A percentile compares a stretch with the other conserved stretches of the same genome.
These are phyloP conservation scores for Vigna radiata DNA, from an alignment of 306 rosid species.

Conservation along the genomic window DNA sequence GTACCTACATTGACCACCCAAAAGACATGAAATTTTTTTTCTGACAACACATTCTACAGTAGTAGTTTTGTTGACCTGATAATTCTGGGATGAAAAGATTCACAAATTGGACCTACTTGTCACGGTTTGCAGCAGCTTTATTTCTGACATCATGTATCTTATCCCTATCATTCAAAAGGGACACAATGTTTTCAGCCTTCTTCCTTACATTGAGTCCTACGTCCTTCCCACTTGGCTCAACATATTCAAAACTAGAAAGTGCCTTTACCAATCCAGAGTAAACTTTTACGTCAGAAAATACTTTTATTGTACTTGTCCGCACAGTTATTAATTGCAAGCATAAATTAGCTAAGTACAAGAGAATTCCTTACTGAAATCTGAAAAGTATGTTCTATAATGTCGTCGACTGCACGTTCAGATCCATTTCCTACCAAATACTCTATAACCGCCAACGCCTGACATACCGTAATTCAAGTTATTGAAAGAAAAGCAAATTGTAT, in stretches of 20 bases:
- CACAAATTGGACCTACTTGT: conserved; percentile 70
- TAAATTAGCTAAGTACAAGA: conserved; percentile 26
- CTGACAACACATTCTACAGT: conserved; percentile 37
- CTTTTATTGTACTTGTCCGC: conserved; percentile 19
- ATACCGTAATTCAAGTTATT: conserved; percentile 48
- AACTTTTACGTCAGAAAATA: conserved; percentile 36
- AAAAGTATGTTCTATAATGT: conserved; percentile 95
- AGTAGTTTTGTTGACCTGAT: conserved; percentile 38
- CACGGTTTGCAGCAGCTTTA: conserved; percentile 94
- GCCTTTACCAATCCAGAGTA: conserved; percentile 65
- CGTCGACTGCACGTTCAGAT: conserved; percentile 98
- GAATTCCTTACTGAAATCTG: conserved; percentile 81
- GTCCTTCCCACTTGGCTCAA: conserved; percentile 98
- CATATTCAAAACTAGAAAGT: conserved; percentile 93
- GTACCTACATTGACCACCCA: conserved; percentile 63
- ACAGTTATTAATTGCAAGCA: conserved; percentile 40
- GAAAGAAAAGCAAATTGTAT: conserved; percentile 25
- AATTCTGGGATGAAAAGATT: conserved; percentile 22
- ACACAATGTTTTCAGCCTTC: conserved; percentile 80
- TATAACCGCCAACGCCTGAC: conserved; percentile 93
- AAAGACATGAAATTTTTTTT: conserved; percentile 31
- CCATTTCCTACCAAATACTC: conserved; percentile 94
- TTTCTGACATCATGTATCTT: conserved; percentile 90
- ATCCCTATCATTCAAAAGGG: conserved; percentile 87
- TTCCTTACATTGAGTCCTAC: conserved; percentile 94